Evolutionary conservation across 2,329 filamentous ascomycete genomes (phyloP), one percentile per base, ranked within the genome.

Genomic region (Aspergillus sp.): DNA sequence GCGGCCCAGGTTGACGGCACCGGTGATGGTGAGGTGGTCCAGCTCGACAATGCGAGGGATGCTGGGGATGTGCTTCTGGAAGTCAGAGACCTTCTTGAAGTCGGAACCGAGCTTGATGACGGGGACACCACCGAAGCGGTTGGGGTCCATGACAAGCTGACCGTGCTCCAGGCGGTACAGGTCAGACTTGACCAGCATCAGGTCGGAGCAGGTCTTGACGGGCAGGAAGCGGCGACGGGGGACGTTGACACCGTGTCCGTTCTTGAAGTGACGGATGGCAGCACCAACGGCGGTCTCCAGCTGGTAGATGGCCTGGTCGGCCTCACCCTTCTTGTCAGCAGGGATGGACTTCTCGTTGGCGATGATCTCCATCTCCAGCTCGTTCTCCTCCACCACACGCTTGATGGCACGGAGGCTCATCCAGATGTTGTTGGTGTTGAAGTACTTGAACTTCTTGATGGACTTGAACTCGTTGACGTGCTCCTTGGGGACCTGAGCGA

Each of bases 401-500:
- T 98, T 98, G 82, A 99, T 90, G 70, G 95, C 95, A 77, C 91
- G 89, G 72, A 97, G 86, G 83, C 96, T 96, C 86, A 99, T 90
- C 95, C 95, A 99, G 82, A 99, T 97, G 87, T 99, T 99, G 90
- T 99, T 99, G 81, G 95, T 99, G 88, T 99, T 99, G 90, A 99
- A 99, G 88, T 99, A 99, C 87, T 96, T 97, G 90, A 99, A 99
- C 87, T 99, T 99, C 90, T 99, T 99, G 86, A 99, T 99, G 52
- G 93, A 97, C 89, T 99, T 99, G 91, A 99, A 99, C 84, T 99
- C 95, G 83, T 99, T 98, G 78, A 95, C 91, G 82, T 99, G 95
- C 85, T 99, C 92, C 88, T 98, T 99, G 81, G 95, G 95, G 38
- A 99, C 95, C 85, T 99, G 95, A 13, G 95, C 95, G 73, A 99